A percentile compares a stretch with the other conserved stretches of the same genome.
phyloP scores from a whole-genome alignment of 345 rosid species.

The Microthlaspi erraticum region DNA sequence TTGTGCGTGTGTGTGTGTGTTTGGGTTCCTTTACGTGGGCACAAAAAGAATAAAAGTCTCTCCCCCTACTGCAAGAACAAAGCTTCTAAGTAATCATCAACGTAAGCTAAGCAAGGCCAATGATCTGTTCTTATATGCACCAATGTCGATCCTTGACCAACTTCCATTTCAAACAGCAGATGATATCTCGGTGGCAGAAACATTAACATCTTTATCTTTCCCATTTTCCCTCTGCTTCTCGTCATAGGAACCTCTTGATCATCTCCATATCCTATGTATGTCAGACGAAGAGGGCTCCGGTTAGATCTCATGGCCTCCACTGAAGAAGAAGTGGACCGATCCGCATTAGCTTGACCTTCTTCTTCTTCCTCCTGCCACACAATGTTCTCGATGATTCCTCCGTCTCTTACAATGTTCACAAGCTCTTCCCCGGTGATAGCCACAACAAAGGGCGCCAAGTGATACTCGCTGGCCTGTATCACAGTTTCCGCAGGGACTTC shows the following conservation, averaged over 20 bases:
- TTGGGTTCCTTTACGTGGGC: no score
- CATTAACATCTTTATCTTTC: slow-evolving; percentile 72
- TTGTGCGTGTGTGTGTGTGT: no score
- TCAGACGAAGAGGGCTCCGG: slow-evolving; percentile 68
- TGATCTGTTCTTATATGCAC: slow-evolving; percentile 94
- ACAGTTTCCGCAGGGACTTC: slow-evolving; percentile 68
- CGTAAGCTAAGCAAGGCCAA: slow-evolving; percentile 98
- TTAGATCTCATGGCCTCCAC: slow-evolving; percentile 31
- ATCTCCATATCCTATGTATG: slow-evolving; percentile 64
- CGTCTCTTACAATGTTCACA: slow-evolving; percentile 61
- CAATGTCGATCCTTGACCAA: slow-evolving; percentile 72
- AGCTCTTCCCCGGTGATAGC: slow-evolving; percentile 78
- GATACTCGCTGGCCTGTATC: slow-evolving; percentile 57
- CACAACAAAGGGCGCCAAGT: slow-evolving; percentile 75
- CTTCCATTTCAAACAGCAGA: slow-evolving; percentile 93
- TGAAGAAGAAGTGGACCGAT: slow-evolving; percentile 46
- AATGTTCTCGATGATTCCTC: slow-evolving; percentile 63
- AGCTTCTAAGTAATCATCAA: slow-evolving; percentile 93
- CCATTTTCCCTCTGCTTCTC: slow-evolving; percentile 59
- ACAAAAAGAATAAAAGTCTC: slow-evolving; percentile 21
- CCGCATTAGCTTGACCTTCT: slow-evolving; percentile 8
- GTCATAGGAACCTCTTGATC: slow-evolving; percentile 51
- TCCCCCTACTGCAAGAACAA: slow-evolving; percentile 56
- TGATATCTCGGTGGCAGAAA: slow-evolving; percentile 96
- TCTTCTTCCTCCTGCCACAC: slow-evolving; percentile 60